phyloP scores from a whole-genome alignment of 345 rosid species.

The Litchi chinensis region DNA sequence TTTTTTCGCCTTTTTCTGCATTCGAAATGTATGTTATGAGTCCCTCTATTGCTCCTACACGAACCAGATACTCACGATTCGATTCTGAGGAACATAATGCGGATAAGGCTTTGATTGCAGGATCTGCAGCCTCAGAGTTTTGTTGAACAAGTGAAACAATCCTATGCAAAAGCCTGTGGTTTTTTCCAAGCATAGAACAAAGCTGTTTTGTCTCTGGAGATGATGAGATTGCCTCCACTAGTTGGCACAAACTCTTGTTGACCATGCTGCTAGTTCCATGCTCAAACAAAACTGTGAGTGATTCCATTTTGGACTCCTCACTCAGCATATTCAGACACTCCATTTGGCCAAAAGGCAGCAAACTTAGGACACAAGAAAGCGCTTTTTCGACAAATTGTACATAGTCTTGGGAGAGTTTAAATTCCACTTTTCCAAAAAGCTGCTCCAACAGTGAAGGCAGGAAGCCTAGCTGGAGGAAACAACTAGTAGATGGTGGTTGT shows the following conservation, averaged over 20 bases:
- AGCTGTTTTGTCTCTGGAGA: conserved; percentile 44
- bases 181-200: conserved; percentile 32
- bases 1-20: conserved; percentile 34
- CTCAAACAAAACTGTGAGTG: conserved; percentile 40
- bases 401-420: conserved; percentile 25
- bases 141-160: conserved; percentile 34
- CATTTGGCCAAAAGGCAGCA: conserved; percentile 33
- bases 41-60: conserved; percentile 32
- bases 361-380: conserved; percentile 37
- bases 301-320: conserved; percentile 41
- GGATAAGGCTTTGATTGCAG: conserved; percentile 44
- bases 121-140: conserved; percentile 27
- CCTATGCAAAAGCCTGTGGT: conserved; percentile 18
- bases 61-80: conserved; percentile 39
- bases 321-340: conserved; percentile 39
- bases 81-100: conserved; percentile 45
- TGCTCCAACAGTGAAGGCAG: conserved; percentile 46
- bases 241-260: conserved; percentile 44
- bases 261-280: conserved; percentile 25
- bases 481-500: conserved; percentile 30
- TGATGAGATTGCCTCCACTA: conserved; percentile 47
- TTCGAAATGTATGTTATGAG: conserved; percentile 39
- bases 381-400: conserved; percentile 36
- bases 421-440: conserved; percentile 35
- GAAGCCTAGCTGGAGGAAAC: conserved; percentile 45